phyloP scores from a whole-genome alignment of 2,329 filamentous ascomycete species.

The Apiospora hydei region DNA sequence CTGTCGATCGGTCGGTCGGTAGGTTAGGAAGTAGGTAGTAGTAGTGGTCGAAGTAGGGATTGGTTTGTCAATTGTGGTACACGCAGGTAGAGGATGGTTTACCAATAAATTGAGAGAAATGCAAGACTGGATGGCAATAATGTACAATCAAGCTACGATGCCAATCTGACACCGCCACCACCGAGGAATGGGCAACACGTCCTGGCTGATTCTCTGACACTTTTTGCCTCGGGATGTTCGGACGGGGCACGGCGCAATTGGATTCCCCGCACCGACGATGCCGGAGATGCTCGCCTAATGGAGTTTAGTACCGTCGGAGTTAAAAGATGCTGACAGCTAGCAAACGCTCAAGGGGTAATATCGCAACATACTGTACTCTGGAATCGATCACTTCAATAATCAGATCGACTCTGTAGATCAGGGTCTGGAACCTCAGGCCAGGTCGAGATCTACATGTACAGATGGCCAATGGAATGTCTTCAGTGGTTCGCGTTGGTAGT shows the following conservation, averaged over 20 bases:
- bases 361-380: neutral
- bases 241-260: slow-evolving; percentile 13
- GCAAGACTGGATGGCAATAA: neutral
- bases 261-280: slow-evolving; percentile 1
- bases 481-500: neutral
- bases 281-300: slow-evolving; percentile 10
- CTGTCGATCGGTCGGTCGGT: neutral
- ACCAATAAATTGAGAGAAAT: neutral
- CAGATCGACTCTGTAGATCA: neutral
- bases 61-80: neutral
- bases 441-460: neutral
- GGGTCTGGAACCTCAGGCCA: neutral
- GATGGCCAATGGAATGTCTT: neutral
- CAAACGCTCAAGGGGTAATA: neutral
- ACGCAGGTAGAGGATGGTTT: neutral
- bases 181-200: neutral
- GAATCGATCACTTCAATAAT: neutral
- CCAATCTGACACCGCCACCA: neutral
- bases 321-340: neutral
- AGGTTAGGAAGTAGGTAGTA: neutral
- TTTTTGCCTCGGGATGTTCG: slow-evolving; percentile 18
- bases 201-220: neutral
- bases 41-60: neutral
- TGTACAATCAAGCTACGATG: neutral
- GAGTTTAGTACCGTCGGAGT: slow-evolving; percentile 1